Evolutionary conservation across 352 stramenopile genomes (phyloP), one percentile per base, ranked within the genome.

Genomic region (Pythium vanterpoolii): DNA sequence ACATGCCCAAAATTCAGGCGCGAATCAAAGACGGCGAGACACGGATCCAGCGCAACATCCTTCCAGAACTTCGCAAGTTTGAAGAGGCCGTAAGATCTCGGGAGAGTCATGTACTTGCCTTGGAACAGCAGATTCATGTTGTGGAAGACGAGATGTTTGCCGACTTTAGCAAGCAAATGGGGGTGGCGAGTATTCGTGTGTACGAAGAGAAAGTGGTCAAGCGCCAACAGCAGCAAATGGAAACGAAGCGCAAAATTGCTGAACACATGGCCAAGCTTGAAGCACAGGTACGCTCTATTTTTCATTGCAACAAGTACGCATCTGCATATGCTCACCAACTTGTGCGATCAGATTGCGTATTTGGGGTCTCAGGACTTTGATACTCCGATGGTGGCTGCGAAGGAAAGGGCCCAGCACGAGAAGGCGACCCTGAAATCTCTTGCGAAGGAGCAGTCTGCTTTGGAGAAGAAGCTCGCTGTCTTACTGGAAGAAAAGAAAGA

Each of bases 171-270:
- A 66, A 85, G 42, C 55, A 74, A 38, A 73, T 96, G 49, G 86
- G 86, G 13, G 76, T 96, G 16, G 61, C 76, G 23, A 96, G 79
- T 53, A 93, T 96, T 46, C 85, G 86, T 23, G 72, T 91, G 7
- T 98, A 98, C 64, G 94, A 98, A 73, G 89, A 97, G 57, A 96
- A 88, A 19, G 91, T 98, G 11, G 68, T 97, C 3, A 96, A 97
- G 66, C 80, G 82, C 3, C 81, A 90, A 36, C 71, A 89, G 27
- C 74, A 88, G 28, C 68, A 77, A n/a, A 69, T 83, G 42, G 77
- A 90, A 8, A 90, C 74, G 53, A 76, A 79, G 23, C 84, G 80
- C 19, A 86, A 83, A 60, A 84, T 93, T 34, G 74, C 78, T 4
- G 78, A 89, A 44, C 84, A 95, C 39, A 83, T 90, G 72, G 68